phyloP scores from a whole-genome alignment of 2,329 filamentous ascomycete species.

The Cladobotryum protrusum region DNA sequence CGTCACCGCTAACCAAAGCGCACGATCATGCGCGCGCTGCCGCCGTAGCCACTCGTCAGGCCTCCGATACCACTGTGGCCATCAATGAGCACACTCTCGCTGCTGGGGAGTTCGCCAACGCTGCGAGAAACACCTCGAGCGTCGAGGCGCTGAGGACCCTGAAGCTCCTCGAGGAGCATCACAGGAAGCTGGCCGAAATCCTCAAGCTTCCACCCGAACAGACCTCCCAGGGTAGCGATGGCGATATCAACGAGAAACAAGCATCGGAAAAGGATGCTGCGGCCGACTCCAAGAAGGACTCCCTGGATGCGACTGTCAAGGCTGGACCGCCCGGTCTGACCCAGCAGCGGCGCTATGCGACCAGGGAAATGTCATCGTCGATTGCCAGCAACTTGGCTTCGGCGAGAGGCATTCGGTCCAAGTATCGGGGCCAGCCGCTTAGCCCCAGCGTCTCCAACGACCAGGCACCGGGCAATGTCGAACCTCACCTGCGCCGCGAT shows the following conservation, averaged over 20 bases:
- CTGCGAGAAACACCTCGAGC: conserved; percentile 63
- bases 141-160: conserved; percentile 76
- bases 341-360: conserved; percentile 46
- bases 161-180: conserved; percentile 79
- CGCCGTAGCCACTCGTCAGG: conserved; percentile 69
- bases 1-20: conserved; percentile 51
- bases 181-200: conserved; percentile 74
- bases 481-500: conserved; percentile 47
- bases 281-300: conserved; percentile 20
- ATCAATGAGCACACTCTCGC: conserved; percentile 84
- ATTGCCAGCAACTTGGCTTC: conserved; percentile 86
- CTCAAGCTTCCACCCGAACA: conserved; percentile 60
- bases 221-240: conserved; percentile 25
- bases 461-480: conserved; percentile 64
- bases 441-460: conserved; percentile 69
- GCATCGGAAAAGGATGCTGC: conserved; percentile 18
- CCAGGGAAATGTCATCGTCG: conserved; percentile 69
- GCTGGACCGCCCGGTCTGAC: conserved; percentile 24
- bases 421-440: conserved; percentile 59
- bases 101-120: conserved; percentile 80
- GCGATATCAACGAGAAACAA: conserved; percentile 24
- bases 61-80: conserved; percentile 70
- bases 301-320: conserved; percentile 21
- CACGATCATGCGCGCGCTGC: conserved; percentile 86
- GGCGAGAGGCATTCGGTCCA: conserved; percentile 68